Evolutionary conservation across 306 rosid species (phyloP), one percentile per base, ranked within the genome.

Genomic region (Leucaena leucocephala): DNA sequence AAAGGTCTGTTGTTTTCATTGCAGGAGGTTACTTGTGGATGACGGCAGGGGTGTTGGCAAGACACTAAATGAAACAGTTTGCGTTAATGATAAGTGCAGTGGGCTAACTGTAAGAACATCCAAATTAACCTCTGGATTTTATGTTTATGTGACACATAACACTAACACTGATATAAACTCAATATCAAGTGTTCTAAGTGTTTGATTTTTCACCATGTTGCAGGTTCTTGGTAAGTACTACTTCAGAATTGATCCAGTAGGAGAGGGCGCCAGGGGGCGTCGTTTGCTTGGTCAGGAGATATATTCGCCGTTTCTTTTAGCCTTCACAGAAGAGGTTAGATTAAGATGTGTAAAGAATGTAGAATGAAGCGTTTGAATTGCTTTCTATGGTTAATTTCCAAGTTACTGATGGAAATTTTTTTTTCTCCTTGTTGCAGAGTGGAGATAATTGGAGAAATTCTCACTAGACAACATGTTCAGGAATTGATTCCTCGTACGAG

Each of bases 251-350:
- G 99, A 95, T 63, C 93, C 88, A 36, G 49, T 82, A 15, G 97
- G 96, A 81, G 92, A 91, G 75, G 98, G 99, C 72, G 92, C 94
- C n/a, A 91, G 86, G 81, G 93, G 99, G 99, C 96, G 98, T 77
- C 94, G 99, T 50, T 80, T 93, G 57, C 83, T 87, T 81, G 99
- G 98, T 74, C 99, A 95, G 83, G 96, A 95, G 90, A 90, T 91
- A 80, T 95, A 84, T 85, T 91, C 97, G 1, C 98, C 99, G 0
- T 86, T 95, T 39, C 97, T 95, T 65, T 78, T 95, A 74, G 99
- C 98, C 71, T 93, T 95, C 85, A 44, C 97, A 40, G 90, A 91
- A 82, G 90, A 89, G 87, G 90, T 88, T 69, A 80, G 71, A 40
- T 76, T 36, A 57, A 7, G 34, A 57, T 19, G 63, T 3, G 64